Conservation (phyloP, 2,329 filamentous ascomycete genomes). For the Sclerotinia borealis region DNA sequence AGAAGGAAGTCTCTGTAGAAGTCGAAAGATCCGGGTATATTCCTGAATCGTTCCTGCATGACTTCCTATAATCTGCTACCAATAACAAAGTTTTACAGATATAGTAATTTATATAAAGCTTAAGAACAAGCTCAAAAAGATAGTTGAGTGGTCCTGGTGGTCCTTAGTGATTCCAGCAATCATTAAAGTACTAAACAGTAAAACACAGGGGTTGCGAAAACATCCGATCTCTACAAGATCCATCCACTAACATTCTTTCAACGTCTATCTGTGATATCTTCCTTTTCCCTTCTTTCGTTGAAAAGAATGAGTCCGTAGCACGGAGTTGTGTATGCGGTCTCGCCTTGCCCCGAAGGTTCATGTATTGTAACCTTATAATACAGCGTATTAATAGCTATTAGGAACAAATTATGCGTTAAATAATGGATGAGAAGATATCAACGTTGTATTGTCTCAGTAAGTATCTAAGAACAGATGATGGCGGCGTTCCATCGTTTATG, state of each 20-base stretch:
- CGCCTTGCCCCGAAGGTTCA: not conserved
- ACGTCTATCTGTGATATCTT: not conserved
- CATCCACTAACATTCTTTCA: not conserved
- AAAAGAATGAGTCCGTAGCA: not conserved
- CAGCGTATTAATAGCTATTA: not conserved
- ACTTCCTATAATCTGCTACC: conserved; percentile 6
- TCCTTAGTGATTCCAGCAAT: not conserved
- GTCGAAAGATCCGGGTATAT: conserved; percentile 3
- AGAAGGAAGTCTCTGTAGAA: not conserved
- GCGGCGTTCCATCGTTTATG: not conserved
- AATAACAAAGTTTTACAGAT: not conserved
- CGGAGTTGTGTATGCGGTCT: not conserved
- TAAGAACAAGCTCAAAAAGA: conserved; percentile 1
- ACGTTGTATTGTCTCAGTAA: conserved; percentile 1
- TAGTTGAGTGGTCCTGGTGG: not conserved
- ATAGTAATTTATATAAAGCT: too few relatives aligned
- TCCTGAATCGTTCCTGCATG: not conserved
- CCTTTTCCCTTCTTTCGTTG: not conserved
- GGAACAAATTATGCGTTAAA: not conserved
- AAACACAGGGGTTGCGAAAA: not conserved
- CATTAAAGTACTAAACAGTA: not conserved
- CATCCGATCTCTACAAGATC: not conserved
- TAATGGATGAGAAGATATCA: not conserved
- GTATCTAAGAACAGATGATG: not conserved
- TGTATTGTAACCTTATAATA: not conserved